These are phyloP conservation scores for Chlorella sp. DNA, from an alignment of 139 green algal genomes.

Conservation along the genomic window DNA sequence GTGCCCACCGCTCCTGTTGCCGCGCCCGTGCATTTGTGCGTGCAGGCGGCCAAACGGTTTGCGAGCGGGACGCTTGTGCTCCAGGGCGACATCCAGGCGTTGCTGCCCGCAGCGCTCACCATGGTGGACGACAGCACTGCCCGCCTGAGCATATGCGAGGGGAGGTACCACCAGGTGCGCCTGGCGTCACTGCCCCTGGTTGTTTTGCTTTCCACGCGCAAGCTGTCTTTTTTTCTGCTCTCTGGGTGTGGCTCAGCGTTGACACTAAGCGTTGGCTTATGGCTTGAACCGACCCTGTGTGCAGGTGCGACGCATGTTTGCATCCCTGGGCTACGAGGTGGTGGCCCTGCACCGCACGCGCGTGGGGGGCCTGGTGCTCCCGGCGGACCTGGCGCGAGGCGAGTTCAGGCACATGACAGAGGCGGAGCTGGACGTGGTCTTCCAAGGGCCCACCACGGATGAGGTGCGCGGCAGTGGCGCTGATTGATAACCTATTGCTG, in stretches of 20 bases:
- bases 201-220: not conserved
- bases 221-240: not conserved
- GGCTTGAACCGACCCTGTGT: not conserved
- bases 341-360: slow-evolving; percentile 30
- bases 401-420: slow-evolving; percentile 21
- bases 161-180: slow-evolving; percentile 44
- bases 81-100: slow-evolving; percentile 28
- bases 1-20: no score
- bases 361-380: slow-evolving; percentile 37
- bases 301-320: slow-evolving; percentile 53
- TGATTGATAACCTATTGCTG: no score
- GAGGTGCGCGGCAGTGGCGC: slow-evolving; percentile 1
- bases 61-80: slow-evolving; percentile 11
- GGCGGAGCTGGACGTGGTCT: not conserved
- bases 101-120: slow-evolving; percentile 40
- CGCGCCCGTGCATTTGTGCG: no score
- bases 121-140: slow-evolving; percentile 14
- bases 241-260: not conserved
- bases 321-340: slow-evolving; percentile 39
- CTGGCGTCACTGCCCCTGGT: not conserved
- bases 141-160: slow-evolving; percentile 42
- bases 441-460: not conserved
- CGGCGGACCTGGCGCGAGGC: slow-evolving; percentile 16
- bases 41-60: slow-evolving; percentile 9
- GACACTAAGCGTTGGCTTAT: not conserved